Evolutionary conservation across 2,329 filamentous ascomycete species (phyloP), one percentile per base, ranked within the genome.

Genomic region (Lizonia empirigonia): DNA sequence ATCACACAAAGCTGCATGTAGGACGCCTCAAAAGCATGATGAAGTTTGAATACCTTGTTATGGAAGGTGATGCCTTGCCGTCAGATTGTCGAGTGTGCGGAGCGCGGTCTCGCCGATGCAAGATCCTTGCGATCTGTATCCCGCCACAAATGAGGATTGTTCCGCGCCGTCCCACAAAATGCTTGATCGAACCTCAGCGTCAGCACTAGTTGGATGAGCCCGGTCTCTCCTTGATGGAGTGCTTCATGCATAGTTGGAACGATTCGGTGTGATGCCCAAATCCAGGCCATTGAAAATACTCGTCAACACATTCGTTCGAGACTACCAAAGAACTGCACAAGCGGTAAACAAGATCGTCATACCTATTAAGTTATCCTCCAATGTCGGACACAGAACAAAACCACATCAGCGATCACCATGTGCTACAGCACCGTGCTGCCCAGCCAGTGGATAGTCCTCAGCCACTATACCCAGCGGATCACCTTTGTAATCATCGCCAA

Each of bases 401-500:
- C 19, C 12, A 15, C 8, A 36, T 23, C 20, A 38, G 7, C 16
- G 18, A 16, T 32, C 38, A 20, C 38, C 27, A 20, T 41, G 38
- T 19, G 24, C 38, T 9, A 20, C 38, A 20, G 38, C 38, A 13
- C 38, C 38, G 16, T 41, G 38, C 26, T 30, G 16, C 10, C 38
- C 27, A 8, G 24, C 19, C 8, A 41, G 13, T 19, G 38, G 24
- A n/a, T 41, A 41, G 24, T 29, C 16, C 13, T 41, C 38, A 8
- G 38, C 38, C 12, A 41, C 38, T 8, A 30, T 41, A 12, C 38
- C 38, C 16, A 41, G 8, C 16, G 38, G 38, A 22, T 41, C 24
- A 19, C 24, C 38, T 26, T 41, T 29, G 26, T 41, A 41, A 13
- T 41, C 38, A 5, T 41, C 38, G 10, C 38, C 38, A 19, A 41